Conservation (phyloP, 2,329 filamentous ascomycete genomes). For the Drechmeria coniospora region DNA sequence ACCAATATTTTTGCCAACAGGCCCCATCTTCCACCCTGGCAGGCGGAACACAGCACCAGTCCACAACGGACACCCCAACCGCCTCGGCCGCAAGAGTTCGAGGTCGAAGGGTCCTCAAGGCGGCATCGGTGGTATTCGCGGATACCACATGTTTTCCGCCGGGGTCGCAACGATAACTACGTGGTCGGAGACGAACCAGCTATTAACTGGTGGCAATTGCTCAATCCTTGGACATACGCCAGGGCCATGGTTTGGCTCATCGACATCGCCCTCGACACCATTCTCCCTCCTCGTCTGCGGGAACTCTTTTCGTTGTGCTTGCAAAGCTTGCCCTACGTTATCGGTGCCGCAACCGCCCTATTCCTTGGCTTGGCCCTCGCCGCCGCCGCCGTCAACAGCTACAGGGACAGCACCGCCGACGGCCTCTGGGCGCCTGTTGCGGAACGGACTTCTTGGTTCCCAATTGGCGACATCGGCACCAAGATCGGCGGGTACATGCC, state of each 20-base stretch:
- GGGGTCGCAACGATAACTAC: constrained; percentile 1
- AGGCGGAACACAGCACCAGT: not conserved
- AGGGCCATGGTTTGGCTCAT: constrained; percentile 10
- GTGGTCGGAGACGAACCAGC: not conserved
- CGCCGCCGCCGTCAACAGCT: not conserved
- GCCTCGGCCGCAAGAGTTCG: no score
- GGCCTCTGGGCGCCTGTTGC: constrained; percentile 3
- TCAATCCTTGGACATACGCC: constrained; percentile 18
- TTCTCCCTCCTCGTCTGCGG: constrained; percentile 1
- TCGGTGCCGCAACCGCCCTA: constrained; percentile 3
- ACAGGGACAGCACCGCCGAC: not conserved
- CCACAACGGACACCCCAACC: not conserved
- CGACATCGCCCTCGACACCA: constrained; percentile 1
- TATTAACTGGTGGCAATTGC: constrained; percentile 11
- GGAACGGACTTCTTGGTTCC: constrained; percentile 1
- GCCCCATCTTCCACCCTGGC: constrained; percentile 3
- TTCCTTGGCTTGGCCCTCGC: constrained; percentile 2
- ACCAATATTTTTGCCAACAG: constrained; percentile 4
- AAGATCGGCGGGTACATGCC: constrained; percentile 11
- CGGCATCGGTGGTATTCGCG: no score
- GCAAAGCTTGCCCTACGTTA: constrained; percentile 3
- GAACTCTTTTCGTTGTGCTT: no score
- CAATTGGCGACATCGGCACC: constrained; percentile 3
- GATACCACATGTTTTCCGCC: no score
- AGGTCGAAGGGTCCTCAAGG: no score